Conservation (phyloP, 1,284 basidiomycete genomes). For the Heimioporus retisporus region DNA sequence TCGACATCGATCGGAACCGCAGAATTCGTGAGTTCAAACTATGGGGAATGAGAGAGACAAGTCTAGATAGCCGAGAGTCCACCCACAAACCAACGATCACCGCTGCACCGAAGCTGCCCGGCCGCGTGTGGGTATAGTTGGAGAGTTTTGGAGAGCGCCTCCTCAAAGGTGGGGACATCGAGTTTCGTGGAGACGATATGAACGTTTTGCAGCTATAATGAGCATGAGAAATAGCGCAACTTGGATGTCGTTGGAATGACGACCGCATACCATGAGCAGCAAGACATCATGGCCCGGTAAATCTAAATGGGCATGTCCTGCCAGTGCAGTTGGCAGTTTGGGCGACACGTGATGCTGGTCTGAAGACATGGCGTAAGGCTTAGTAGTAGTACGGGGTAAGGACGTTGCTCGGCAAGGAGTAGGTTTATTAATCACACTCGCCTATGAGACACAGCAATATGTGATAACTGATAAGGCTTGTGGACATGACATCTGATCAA, state of each 20-base stretch:
- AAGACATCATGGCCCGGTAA: conserved; percentile 36
- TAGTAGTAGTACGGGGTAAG: no score
- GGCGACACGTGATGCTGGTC: conserved; percentile 27
- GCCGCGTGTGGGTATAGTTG: conserved; percentile 40
- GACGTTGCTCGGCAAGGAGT: no score
- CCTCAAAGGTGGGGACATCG: conserved; percentile 31
- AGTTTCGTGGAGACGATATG: conserved; percentile 38
- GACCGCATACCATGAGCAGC: conserved; percentile 27
- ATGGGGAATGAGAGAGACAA: conserved; percentile 10
- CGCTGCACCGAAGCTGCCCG: conserved; percentile 31
- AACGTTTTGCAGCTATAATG: conserved; percentile 32
- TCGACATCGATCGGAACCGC: conserved; percentile 24
- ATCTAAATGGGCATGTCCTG: conserved; percentile 20
- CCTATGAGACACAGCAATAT: no score
- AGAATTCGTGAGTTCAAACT: conserved; percentile 37
- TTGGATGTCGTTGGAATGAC: conserved; percentile 8
- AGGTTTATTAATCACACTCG: no score
- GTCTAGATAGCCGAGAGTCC: conserved; percentile 1
- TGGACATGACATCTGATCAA: no score
- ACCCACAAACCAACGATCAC: conserved; percentile 40
- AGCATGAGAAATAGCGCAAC: neutral
- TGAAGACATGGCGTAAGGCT: conserved; percentile 18
- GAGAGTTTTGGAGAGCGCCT: conserved; percentile 35
- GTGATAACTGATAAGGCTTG: no score
- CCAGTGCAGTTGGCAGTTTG: conserved; percentile 25